phyloP scores from a whole-genome alignment of 331 rosid genomes.

The Prunus yedoensis region DNA sequence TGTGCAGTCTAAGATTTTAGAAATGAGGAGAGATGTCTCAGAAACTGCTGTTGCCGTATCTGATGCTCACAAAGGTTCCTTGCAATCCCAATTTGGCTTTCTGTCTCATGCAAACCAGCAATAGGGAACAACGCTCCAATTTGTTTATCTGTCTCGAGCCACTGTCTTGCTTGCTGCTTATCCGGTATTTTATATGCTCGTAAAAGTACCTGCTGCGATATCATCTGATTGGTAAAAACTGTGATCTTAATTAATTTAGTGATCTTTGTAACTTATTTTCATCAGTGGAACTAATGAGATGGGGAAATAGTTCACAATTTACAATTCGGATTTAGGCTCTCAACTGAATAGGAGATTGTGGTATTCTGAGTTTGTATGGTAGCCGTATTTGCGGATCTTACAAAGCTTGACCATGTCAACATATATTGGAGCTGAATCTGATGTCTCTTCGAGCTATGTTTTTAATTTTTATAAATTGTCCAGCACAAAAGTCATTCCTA shows the following conservation, averaged over 20 bases:
- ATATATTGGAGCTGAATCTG: not conserved
- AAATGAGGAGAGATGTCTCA: slow-evolving; percentile 54
- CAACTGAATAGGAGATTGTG: too few relatives aligned
- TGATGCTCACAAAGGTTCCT: slow-evolving; percentile 45
- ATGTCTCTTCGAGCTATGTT: too few relatives aligned
- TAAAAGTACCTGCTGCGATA: not conserved
- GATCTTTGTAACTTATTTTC: not conserved
- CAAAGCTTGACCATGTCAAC: not conserved
- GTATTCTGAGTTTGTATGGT: too few relatives aligned
- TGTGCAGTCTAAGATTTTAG: slow-evolving; percentile 46
- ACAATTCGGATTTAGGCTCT: too few relatives aligned
- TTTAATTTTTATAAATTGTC: too few relatives aligned
- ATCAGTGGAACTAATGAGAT: not conserved
- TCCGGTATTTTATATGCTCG: not conserved
- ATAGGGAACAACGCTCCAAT: not conserved
- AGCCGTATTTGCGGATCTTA: too few relatives aligned
- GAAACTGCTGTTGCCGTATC: slow-evolving; percentile 57
- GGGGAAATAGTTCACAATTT: not conserved
- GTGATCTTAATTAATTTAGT: not conserved
- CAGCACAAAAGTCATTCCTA: too few relatives aligned
- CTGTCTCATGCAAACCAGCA: slow-evolving; percentile 9
- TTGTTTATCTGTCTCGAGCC: not conserved
- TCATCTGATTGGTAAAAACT: not conserved
- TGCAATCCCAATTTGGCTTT: slow-evolving; percentile 33
- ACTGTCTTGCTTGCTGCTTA: not conserved